Evolutionary conservation across 495 filamentous ascomycete species (phyloP).

Genomic region (Cladorrhinum samala): DNA sequence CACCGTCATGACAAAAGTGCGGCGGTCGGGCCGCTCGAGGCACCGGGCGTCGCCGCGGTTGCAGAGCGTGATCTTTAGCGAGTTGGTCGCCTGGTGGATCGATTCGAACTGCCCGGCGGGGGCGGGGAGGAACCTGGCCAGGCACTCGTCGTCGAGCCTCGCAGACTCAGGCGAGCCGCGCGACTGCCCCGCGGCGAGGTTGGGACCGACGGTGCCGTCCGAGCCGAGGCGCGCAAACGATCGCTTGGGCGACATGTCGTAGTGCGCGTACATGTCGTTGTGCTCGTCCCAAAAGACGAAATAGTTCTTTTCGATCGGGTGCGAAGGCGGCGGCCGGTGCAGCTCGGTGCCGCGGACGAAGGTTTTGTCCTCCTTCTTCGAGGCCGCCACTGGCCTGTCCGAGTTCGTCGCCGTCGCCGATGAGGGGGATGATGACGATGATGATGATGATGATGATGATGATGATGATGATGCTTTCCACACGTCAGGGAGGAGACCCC

Average conservation of each 20-base stretch:
- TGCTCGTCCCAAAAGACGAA: constrained; percentile 49
- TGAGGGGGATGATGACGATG: no score
- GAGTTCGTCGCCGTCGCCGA: no score
- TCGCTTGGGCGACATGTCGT: constrained; percentile 42
- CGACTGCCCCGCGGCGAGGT: no score
- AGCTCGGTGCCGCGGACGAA: constrained; percentile 42
- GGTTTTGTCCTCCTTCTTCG: constrained; percentile 6
- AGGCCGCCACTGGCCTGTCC: no score
- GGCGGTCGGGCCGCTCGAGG: constrained; percentile 27
- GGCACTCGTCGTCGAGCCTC: constrained; percentile 32
- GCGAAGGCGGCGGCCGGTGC: constrained; percentile 35
- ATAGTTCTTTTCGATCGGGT: constrained; percentile 49
- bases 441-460: no score
- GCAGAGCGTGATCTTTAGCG: constrained; percentile 47
- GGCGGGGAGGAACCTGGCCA: constrained; percentile 35
- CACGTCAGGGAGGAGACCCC: constrained; percentile 30
- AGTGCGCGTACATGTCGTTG: constrained; percentile 41
- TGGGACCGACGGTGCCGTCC: constrained; percentile 36
- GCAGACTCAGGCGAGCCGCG: constrained; percentile 18
- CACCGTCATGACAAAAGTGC: constrained; percentile 47
- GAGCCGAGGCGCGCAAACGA: constrained; percentile 35
- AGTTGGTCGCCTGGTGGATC: constrained; percentile 53
- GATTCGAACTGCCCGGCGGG: constrained; percentile 28
- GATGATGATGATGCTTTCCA: constrained; percentile 35
- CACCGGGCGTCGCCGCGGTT: constrained; percentile 40